Base-by-base conservation (phyloP, 495 filamentous ascomycete genomes). In the Penicillium atrosanguineum region DNA sequence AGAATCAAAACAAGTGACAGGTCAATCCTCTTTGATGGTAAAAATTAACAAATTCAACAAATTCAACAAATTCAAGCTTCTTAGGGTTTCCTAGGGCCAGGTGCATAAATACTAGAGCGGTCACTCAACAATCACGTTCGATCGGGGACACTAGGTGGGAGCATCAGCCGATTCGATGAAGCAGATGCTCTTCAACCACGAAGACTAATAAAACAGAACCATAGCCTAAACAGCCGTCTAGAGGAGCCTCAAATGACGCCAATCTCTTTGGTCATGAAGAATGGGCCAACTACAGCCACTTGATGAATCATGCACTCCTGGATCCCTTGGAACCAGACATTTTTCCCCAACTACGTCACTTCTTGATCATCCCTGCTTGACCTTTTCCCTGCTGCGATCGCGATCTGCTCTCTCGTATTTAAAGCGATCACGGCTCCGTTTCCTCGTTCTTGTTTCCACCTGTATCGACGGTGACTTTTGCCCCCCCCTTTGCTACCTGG, bases 331-430 rank as follows among this genome's bases (percentile, higher is more conserved):
- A 51, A 52, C 50, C 46, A 57, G 58, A 52, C 47, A 66, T 57
- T 64, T 64, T 53, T 57, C 53, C 64, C 60, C 55, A 58, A 68
- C 60, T 75, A 76, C 71, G 73, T 76, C 73, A 76, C 69, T 68
- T 54, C 60, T 47, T 50, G 60, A 72, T 74, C 71, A 76, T 72
- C 57, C 60, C 38, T 63, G 50, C 53, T 40, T 38, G 38, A 50
- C 45, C 45, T 52, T 61, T 54, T 57, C 48, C 44, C 43, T 53
- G 42, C 37, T 49, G 40, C 38, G n/a, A 40, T 50, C 40, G 37
- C 31, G 46, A 52, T 51, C 50, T 40, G 46, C 40, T 39, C 50
- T 31, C 25, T 44, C 50, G 21, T 61, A 57, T 61, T 61, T 54
- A 61, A 57, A 23, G 19, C 25, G 9, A 47, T 48, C 31, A 25